Evolutionary conservation across 805 yeast species (phyloP).

Genomic region (Tetrapisispora iriomotensis): DNA sequence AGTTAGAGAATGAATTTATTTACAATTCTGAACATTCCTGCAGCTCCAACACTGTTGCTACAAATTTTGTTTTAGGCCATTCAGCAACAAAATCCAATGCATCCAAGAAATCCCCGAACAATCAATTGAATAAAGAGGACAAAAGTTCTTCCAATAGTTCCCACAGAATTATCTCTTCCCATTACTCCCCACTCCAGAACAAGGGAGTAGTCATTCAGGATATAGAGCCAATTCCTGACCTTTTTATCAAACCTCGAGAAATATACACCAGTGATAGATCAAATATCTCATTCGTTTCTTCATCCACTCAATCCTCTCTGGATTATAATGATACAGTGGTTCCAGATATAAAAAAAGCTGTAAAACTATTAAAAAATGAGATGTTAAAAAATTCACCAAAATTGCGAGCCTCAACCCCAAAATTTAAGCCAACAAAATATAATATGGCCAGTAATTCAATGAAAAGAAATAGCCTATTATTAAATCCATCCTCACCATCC

Average conservation of each 20-base stretch:
- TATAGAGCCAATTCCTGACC: neutral
- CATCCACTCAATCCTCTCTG: neutral
- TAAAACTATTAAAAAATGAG: slow-evolving; percentile 13
- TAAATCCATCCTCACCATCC: neutral
- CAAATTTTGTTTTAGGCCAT: neutral
- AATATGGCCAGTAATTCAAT: neutral
- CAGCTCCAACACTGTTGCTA: slow-evolving; percentile 1
- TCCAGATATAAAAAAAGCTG: slow-evolving; percentile 22
- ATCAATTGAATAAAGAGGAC: too few relatives aligned
- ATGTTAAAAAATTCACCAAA: slow-evolving; percentile 4
- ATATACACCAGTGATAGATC: neutral
- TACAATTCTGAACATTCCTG: neutral
- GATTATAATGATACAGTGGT: slow-evolving; percentile 10
- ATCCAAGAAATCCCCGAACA: too few relatives aligned
- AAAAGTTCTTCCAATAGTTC: too few relatives aligned
- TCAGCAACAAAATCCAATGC: too few relatives aligned
- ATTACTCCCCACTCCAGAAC: neutral
- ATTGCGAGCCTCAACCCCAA: slow-evolving; percentile 2
- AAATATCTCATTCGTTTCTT: neutral
- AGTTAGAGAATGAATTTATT: neutral
- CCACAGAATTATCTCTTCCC: neutral
- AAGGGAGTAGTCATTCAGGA: neutral
- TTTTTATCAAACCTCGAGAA: neutral
- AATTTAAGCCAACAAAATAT: slow-evolving; percentile 2
- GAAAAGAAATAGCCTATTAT: neutral